A percentile compares a stretch with the other conserved stretches of the same genome.
Evolutionary conservation across 2,329 filamentous ascomycete genomes (phyloP).

Genomic region (Cadophora sp.): DNA sequence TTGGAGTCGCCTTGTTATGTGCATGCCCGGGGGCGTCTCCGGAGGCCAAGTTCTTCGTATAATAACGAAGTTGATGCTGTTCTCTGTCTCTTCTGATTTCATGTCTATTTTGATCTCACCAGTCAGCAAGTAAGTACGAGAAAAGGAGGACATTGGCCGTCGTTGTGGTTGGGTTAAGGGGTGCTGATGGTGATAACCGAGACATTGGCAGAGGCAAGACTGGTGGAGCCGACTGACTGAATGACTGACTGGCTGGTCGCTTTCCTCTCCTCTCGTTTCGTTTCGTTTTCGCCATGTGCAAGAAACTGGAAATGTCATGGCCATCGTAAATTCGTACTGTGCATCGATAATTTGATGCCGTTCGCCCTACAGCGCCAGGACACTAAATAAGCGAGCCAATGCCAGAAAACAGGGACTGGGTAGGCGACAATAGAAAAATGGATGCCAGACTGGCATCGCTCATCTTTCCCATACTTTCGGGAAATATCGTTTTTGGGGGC

Average conservation of each 20-base stretch:
- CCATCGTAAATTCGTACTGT: conserved; percentile 14
- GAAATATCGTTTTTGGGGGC: background rate
- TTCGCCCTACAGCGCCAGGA: background rate
- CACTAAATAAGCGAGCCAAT: conserved; percentile 1
- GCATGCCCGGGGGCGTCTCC: background rate
- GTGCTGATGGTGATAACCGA: conserved; percentile 1
- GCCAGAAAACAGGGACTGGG: background rate
- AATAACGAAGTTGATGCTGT: background rate
- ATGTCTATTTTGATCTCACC: background rate
- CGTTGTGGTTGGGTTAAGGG: background rate
- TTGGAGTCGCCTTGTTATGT: background rate
- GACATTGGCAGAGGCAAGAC: background rate
- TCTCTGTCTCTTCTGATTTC: too few relatives aligned
- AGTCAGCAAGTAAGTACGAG: background rate
- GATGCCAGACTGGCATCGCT: background rate
- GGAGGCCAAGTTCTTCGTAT: background rate
- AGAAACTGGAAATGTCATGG: background rate
- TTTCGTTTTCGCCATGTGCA: background rate
- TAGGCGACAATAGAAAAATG: background rate
- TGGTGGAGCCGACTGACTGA: background rate
- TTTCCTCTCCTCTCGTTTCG: background rate
- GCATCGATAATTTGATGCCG: conserved; percentile 11
- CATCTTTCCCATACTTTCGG: conserved; percentile 8
- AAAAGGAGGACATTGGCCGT: background rate
- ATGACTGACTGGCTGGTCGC: background rate